These are phyloP conservation scores for Fusarium verticillioides DNA, from an alignment of 2,329 filamentous ascomycete species.

Conservation along the genomic window DNA sequence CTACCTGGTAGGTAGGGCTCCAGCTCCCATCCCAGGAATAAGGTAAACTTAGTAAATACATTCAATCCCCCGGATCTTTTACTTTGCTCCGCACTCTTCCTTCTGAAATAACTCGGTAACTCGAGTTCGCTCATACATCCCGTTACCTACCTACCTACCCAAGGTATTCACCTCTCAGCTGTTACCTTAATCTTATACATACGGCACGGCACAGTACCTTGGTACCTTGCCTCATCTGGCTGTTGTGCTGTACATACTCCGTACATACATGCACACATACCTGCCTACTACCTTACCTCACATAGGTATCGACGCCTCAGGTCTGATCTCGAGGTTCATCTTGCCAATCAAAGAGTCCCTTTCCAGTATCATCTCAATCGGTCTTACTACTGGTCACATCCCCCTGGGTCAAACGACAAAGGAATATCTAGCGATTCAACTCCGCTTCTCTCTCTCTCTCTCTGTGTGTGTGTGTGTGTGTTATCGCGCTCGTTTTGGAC, in stretches of 20 bases:
- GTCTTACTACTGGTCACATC: slow-evolving; percentile 35
- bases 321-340: slow-evolving; percentile 17
- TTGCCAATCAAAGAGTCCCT: slow-evolving; percentile 20
- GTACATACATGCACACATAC: not conserved
- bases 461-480: not conserved
- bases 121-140: not conserved
- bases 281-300: not conserved
- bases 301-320: slow-evolving; percentile 17
- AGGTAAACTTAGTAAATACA: slow-evolving; percentile 19
- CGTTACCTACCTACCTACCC: not conserved
- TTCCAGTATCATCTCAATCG: slow-evolving; percentile 8
- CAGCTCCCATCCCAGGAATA: slow-evolving; percentile 21
- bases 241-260: not conserved
- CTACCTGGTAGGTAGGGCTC: slow-evolving; percentile 1
- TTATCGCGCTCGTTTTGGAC: slow-evolving; percentile 24
- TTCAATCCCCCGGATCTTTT: slow-evolving; percentile 30
- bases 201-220: not conserved
- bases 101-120: slow-evolving; percentile 1
- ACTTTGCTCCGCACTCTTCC: slow-evolving; percentile 19
- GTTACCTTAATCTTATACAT: not conserved
- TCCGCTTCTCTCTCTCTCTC: slow-evolving; percentile 5
- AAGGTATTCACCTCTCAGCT: not conserved
- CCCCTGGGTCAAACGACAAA: slow-evolving; percentile 24
- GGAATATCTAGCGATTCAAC: slow-evolving; percentile 8
- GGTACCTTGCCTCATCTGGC: not conserved